A percentile compares a stretch with the other conserved stretches of the same genome.
Conservation (phyloP, 2,329 filamentous ascomycete genomes). For the Penicillium sp. region DNA sequence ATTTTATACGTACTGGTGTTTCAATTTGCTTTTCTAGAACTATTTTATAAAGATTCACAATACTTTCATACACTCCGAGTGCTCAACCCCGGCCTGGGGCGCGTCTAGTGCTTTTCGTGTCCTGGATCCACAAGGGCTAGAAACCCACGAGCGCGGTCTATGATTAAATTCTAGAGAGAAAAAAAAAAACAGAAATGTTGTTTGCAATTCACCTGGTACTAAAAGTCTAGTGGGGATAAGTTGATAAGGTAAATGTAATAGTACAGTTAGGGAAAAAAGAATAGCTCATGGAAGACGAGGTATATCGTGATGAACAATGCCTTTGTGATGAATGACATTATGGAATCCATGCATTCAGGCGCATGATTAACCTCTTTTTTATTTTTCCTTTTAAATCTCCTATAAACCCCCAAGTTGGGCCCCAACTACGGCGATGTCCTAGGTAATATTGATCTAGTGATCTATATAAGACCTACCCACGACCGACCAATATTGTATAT, state of each 20-base stretch:
- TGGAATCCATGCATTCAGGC: not conserved
- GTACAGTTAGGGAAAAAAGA: not conserved
- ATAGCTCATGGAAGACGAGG: not conserved
- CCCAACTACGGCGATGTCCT: not conserved
- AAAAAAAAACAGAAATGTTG: not conserved
- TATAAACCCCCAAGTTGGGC: too few relatives aligned
- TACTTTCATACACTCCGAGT: not conserved
- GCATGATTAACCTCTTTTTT: not conserved
- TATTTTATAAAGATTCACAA: not conserved
- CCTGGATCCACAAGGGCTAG: slow-evolving; percentile 3
- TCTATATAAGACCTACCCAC: not conserved
- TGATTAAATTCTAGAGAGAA: not conserved
- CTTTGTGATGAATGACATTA: not conserved
- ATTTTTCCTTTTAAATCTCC: too few relatives aligned
- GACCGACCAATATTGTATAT: not conserved
- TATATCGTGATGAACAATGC: not conserved
- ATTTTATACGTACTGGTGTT: not conserved
- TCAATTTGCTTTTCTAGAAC: not conserved
- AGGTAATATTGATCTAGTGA: not conserved
- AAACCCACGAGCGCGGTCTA: not conserved
- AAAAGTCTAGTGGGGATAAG: too few relatives aligned
- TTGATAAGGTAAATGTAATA: not conserved
- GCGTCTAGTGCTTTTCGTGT: slow-evolving; percentile 4
- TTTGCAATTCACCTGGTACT: not conserved
- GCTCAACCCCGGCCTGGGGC: slow-evolving; percentile 1